Base-by-base conservation (phyloP, 768 basidiomycete genomes). In the Hygrophorus pudorinus region DNA sequence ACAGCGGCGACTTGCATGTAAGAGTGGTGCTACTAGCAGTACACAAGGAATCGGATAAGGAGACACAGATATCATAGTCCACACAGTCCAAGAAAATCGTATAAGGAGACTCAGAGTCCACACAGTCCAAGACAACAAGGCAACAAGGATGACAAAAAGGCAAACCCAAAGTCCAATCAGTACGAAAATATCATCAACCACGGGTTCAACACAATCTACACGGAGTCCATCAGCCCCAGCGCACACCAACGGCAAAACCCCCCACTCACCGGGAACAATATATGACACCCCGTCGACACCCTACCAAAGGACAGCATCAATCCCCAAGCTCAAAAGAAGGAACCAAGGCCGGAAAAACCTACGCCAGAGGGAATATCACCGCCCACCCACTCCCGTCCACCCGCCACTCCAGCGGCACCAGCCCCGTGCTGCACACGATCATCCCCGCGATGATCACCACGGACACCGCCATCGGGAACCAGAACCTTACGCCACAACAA, bases 161-260 rank as follows among this genome's bases (percentile, higher is more conserved):
- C n/a, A n/a, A n/a, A n/a, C n/a, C n/a, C n/a, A n/a, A n/a, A n/a
- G n/a, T n/a, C n/a, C n/a, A n/a, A n/a, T 65, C 55, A 74, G 52
- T 72, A 74, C 12, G 81, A 84, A 61, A 88, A 88, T 29, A 86
- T 81, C 73, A 75, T 73, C 32, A 75, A 57, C 71, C 72, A 75
- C 3, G 72, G 72, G 48, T 69, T 65, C 38, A 64, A 51, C 36
- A 66, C 64, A 50, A 70, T 71, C 68, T 73, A 49, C 46, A 18
- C 41, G 13, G 16, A 24, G 4, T 17, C 30, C 5, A 32, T 38
- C 38, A 47, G 38, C 20, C 20, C 42, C 39, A 45, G 39, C 42
- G 41, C n/a, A n/a, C n/a, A n/a, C n/a, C n/a, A n/a, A n/a, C n/a
- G n/a, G n/a, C n/a, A n/a, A n/a, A n/a, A n/a, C n/a, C 5, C 6